Evolutionary conservation across 768 basidiomycete species (phyloP), one percentile per base, ranked within the genome.

Genomic region (Tricholoma hemisulphureum): DNA sequence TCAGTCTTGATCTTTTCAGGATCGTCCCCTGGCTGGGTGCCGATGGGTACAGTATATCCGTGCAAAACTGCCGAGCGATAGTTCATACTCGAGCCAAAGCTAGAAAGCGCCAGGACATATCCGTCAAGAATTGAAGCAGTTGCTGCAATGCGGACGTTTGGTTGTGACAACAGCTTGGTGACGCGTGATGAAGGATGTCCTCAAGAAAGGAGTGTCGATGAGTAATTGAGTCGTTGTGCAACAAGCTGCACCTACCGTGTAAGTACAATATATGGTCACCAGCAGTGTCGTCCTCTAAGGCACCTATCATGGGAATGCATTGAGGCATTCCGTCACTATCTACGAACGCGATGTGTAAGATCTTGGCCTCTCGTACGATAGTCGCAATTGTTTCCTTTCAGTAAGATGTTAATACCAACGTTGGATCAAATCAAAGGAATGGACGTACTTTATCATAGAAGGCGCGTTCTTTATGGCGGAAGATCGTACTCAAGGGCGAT

Each of bases 1-100:
- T 49, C 46, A 10, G 2, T 49, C 26, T 49, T 49, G 28, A 8
- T n/a, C 46, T 49, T 49, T 16, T 49, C 46, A 3, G 24, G 46
- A 9, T 29, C 46, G 28, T 49, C 46, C n/a, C n/a, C 46, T n/a
- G 26, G 26, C 6, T 18, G 7, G 4, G 46, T 49, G 8, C 46
- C 46, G 26, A 49, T 28, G 9, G 46, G 46, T 2, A 49, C 46
- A 29, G 46, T 48, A 10, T 48, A 49, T n/a, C 46, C 46, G n/a
- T 49, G 46, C 26, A 49, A 28, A 29, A 49, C 46, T 29, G 46
- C 46, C 28, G 46, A 49, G 28, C 46, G 46, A 49, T 49, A 49
- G 8, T 49, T 49, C 46, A 49, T 49, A 18, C 46, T 49, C 3
- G 46, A 49, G 13, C 14, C 18, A 29, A 49, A 49, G 46, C 46